Conservation (phyloP, 1,284 basidiomycete species). For the Malassezia arunalokei region DNA sequence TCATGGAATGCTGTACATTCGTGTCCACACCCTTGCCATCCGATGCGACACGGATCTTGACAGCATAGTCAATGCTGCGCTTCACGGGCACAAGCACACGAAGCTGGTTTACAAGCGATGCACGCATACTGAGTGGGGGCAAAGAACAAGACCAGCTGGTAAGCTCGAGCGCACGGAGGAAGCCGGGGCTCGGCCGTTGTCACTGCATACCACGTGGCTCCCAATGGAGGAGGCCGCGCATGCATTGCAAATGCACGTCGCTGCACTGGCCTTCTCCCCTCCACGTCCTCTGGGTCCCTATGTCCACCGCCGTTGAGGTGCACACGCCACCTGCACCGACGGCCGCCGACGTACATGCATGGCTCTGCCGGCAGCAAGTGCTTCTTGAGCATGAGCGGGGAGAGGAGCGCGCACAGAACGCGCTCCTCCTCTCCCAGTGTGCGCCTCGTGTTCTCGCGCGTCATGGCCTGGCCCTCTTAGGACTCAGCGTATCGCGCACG, state of each 20-base stretch:
- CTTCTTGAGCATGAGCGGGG: slow-evolving; percentile 63
- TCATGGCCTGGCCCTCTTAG: slow-evolving; percentile 66
- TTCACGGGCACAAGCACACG: slow-evolving; percentile 45
- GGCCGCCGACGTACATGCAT: slow-evolving; percentile 48
- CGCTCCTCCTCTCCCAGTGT: slow-evolving; percentile 69
- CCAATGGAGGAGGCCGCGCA: neutral
- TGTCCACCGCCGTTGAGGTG: no score
- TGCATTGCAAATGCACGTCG: neutral
- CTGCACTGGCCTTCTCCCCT: neutral
- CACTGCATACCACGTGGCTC: slow-evolving; percentile 10
- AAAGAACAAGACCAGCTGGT: neutral
- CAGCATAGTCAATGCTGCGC: slow-evolving; percentile 46
- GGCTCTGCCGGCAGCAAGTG: slow-evolving; percentile 60
- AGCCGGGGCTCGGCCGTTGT: slow-evolving; percentile 6
- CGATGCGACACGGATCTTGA: slow-evolving; percentile 45
- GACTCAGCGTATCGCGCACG: slow-evolving; percentile 59
- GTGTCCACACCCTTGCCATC: slow-evolving; percentile 45
- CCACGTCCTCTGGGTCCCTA: no score
- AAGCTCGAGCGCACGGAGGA: slow-evolving; percentile 5
- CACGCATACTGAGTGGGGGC: slow-evolving; percentile 25
- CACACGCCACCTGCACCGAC: slow-evolving; percentile 18
- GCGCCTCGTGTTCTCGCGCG: slow-evolving; percentile 72
- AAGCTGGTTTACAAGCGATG: slow-evolving; percentile 40
- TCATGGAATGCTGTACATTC: slow-evolving; percentile 49
- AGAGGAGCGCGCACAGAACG: slow-evolving; percentile 69